phyloP scores from a whole-genome alignment of 768 basidiomycete species.

The Mycena epipterygia region DNA sequence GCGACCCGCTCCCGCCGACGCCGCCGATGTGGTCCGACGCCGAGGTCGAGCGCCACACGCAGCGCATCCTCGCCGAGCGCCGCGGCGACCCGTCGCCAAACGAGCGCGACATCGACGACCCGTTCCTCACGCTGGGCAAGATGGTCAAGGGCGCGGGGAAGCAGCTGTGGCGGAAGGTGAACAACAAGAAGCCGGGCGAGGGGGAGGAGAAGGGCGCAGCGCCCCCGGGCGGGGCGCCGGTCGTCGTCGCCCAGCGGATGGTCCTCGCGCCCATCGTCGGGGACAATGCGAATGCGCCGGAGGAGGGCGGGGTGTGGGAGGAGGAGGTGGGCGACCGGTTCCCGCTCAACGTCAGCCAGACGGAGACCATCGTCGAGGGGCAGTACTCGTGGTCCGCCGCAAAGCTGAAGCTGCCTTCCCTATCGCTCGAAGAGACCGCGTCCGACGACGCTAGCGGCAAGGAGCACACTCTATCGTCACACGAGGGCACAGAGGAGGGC shows the following conservation, averaged over 20 bases:
- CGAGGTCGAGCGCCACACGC: constrained; percentile 52
- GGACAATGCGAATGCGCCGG: constrained; percentile 32
- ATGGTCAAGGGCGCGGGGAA: constrained; percentile 65
- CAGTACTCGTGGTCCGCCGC: constrained; percentile 30
- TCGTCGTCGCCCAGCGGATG: constrained; percentile 35
- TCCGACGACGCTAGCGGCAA: constrained; percentile 28
- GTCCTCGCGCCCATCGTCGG: constrained; percentile 33
- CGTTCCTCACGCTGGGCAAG: constrained; percentile 62
- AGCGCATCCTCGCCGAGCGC: constrained; percentile 38
- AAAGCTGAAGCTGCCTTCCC: constrained; percentile 10
- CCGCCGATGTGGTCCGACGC: constrained; percentile 55
- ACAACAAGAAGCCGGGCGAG: constrained; percentile 48
- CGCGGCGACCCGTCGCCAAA: background rate
- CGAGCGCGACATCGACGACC: constrained; percentile 57
- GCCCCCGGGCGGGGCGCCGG: constrained; percentile 26
- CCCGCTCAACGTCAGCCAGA: constrained; percentile 35
- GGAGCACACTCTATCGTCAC: constrained; percentile 23
- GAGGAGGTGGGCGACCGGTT: constrained; percentile 46
- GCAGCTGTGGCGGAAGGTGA: constrained; percentile 64
- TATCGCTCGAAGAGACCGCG: constrained; percentile 9
- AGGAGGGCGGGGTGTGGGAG: constrained; percentile 43
- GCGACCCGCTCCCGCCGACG: constrained; percentile 41
- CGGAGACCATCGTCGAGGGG: constrained; percentile 35
- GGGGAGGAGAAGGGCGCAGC: constrained; percentile 24
- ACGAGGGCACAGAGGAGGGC: constrained; percentile 30